Conservation (phyloP, 768 basidiomycete species). For the Auricularia sp. region DNA sequence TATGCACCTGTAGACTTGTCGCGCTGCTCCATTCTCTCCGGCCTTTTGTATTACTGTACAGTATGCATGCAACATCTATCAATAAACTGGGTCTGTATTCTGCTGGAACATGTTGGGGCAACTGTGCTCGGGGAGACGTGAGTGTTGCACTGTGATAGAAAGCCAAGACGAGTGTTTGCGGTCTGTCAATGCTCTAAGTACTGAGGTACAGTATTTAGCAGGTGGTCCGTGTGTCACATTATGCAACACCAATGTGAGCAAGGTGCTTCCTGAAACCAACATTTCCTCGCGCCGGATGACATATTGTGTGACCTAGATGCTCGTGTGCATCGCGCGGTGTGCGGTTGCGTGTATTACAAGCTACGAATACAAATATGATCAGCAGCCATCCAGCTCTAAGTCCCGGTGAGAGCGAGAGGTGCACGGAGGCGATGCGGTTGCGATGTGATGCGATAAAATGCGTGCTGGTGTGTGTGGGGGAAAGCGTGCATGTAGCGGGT, state of each 20-base stretch:
- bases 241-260: too few species aligned
- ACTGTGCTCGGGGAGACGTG: too few species aligned
- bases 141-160: too few species aligned
- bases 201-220: too few species aligned
- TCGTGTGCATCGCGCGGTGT: background rate
- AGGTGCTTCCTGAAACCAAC: too few species aligned
- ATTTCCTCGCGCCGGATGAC: too few species aligned
- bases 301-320: too few species aligned
- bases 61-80: background rate
- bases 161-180: too few species aligned
- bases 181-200: too few species aligned
- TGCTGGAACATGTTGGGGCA: background rate
- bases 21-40: background rate
- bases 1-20: background rate
- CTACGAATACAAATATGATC: background rate
- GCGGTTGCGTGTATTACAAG: background rate
- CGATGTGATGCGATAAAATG: background rate
- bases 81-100: background rate
- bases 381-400: background rate
- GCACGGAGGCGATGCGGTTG: background rate
- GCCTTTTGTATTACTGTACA: background rate
- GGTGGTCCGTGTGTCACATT: too few species aligned
- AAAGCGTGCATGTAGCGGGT: background rate
- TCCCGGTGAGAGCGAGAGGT: background rate
- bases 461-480: background rate